These are phyloP conservation scores for Chalciporus sp. DNA, from an alignment of 1,284 basidiomycete genomes.

Conservation along the genomic window DNA sequence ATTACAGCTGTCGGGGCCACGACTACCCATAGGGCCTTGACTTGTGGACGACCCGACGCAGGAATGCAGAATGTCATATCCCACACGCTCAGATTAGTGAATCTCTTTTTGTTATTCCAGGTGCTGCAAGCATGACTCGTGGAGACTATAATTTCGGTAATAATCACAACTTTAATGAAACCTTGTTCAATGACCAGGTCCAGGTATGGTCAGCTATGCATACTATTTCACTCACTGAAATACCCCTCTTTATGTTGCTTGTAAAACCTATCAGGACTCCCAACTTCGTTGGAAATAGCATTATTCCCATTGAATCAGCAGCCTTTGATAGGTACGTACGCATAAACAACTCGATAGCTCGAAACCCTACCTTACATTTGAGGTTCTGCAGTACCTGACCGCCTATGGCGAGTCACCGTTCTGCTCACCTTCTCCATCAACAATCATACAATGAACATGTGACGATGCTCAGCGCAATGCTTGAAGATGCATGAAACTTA, in stretches of 20 bases:
- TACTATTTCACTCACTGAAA: too few relatives aligned
- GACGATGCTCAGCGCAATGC: conserved; percentile 12
- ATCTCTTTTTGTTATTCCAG: too few relatives aligned
- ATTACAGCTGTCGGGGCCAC: too few relatives aligned
- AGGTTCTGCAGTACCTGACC: too few relatives aligned
- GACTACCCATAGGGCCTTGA: too few relatives aligned
- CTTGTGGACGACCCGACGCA: too few relatives aligned
- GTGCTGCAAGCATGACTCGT: conserved; percentile 27
- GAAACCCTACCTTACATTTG: too few relatives aligned
- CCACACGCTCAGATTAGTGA: too few relatives aligned
- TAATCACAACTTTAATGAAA: conserved; percentile 31
- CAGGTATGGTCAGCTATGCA: too few relatives aligned
- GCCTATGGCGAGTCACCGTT: conserved; percentile 27
- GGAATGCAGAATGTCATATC: too few relatives aligned
- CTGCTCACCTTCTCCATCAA: conserved; percentile 32
- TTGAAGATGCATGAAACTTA: conserved; percentile 22
- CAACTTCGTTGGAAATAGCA: conserved; percentile 16
- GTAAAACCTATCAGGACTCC: conserved; percentile 15
- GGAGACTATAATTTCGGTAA: conserved; percentile 32
- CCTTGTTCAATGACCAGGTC: conserved; percentile 30
- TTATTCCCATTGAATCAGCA: conserved; percentile 24
- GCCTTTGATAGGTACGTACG: conserved; percentile 18
- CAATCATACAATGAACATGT: conserved; percentile 28
- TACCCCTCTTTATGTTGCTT: too few relatives aligned
- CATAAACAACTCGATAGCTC: conserved; percentile 31